phyloP scores from a whole-genome alignment of 1,284 basidiomycete species.

The Testicularia cyperi region DNA sequence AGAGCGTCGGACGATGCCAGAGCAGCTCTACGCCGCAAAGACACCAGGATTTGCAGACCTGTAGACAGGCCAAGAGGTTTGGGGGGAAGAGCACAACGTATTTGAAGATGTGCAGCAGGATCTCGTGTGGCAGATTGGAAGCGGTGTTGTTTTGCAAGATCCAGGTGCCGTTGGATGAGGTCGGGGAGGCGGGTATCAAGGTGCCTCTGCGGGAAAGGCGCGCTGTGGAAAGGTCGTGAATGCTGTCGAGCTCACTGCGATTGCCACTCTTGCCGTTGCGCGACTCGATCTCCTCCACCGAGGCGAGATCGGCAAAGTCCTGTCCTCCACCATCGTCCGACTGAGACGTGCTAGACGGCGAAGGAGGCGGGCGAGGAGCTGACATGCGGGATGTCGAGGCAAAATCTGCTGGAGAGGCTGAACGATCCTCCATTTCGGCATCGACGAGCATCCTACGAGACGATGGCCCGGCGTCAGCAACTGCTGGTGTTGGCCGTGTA shows the following conservation, averaged over 20 bases:
- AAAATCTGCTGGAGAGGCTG: slow-evolving; percentile 26
- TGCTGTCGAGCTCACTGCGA: slow-evolving; percentile 2
- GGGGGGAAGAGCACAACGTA: slow-evolving; percentile 75
- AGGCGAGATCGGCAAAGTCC: slow-evolving; percentile 44
- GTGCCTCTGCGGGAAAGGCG: slow-evolving; percentile 34
- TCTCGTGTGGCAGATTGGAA: slow-evolving; percentile 74
- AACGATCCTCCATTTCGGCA: slow-evolving; percentile 24
- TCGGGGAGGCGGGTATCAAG: slow-evolving; percentile 29
- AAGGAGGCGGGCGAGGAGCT: slow-evolving; percentile 46
- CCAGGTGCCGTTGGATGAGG: slow-evolving; percentile 32
- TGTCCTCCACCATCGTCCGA: slow-evolving; percentile 47
- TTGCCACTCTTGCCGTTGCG: slow-evolving; percentile 1
- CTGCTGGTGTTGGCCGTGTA: neutral
- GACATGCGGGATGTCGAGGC: slow-evolving; percentile 1
- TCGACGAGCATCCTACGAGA: slow-evolving; percentile 16
- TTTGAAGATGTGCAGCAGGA: slow-evolving; percentile 88
- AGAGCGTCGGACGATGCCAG: slow-evolving; percentile 87
- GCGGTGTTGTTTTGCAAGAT: slow-evolving; percentile 29
- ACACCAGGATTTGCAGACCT: slow-evolving; percentile 90
- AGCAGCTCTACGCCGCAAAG: slow-evolving; percentile 90
- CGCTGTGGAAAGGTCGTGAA: slow-evolving; percentile 18
- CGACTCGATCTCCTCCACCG: slow-evolving; percentile 17
- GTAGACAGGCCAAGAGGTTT: slow-evolving; percentile 64
- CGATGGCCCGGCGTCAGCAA: slow-evolving; percentile 14
- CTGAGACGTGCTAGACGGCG: slow-evolving; percentile 50